Conservation (phyloP, 1,139 yeast species). For the Lodderomyces oxycetoniae region DNA sequence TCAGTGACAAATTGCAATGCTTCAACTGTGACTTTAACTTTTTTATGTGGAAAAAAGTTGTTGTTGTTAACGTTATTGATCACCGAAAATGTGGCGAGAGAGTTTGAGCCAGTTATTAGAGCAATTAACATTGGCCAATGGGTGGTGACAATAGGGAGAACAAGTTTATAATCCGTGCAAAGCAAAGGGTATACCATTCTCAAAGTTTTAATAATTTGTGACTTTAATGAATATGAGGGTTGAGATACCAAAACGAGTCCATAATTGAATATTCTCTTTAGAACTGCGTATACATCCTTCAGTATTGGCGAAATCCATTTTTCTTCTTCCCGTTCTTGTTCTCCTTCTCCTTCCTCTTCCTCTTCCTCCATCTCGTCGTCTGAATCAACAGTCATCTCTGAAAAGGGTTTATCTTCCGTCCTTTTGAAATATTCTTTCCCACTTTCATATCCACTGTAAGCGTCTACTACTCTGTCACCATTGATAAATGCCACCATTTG, state of each 20-base stretch:
- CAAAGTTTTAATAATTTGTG: conserved; percentile 53
- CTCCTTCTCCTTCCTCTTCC: conserved; percentile 25
- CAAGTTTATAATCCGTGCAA: conserved; percentile 52
- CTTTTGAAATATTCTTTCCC: conserved; percentile 32
- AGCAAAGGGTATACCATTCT: conserved; percentile 53
- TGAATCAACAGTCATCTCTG: conserved; percentile 42
- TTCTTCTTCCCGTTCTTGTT: conserved; percentile 20
- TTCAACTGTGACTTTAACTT: conserved; percentile 15
- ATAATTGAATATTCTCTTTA: conserved; percentile 61
- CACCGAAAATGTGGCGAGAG: conserved; percentile 13
- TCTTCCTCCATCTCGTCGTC: conserved; percentile 30
- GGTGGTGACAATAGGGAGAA: conserved; percentile 64
- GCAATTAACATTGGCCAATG: conserved; percentile 54
- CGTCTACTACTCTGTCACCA: conserved; percentile 29
- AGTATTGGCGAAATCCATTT: conserved; percentile 67
- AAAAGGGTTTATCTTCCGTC: conserved; percentile 32
- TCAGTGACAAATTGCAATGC: conserved; percentile 24
- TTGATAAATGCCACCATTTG: conserved; percentile 39
- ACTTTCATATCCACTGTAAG: conserved; percentile 26
- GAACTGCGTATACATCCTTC: conserved; percentile 47
- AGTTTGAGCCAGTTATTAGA: conserved; percentile 17
- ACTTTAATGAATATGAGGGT: conserved; percentile 51
- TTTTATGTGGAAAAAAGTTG: conserved; percentile 7
- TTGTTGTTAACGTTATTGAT: conserved; percentile 5
- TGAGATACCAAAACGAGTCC: conserved; percentile 71